Base-by-base conservation (phyloP, 768 basidiomycete species). In the Serpula lacrymans region DNA sequence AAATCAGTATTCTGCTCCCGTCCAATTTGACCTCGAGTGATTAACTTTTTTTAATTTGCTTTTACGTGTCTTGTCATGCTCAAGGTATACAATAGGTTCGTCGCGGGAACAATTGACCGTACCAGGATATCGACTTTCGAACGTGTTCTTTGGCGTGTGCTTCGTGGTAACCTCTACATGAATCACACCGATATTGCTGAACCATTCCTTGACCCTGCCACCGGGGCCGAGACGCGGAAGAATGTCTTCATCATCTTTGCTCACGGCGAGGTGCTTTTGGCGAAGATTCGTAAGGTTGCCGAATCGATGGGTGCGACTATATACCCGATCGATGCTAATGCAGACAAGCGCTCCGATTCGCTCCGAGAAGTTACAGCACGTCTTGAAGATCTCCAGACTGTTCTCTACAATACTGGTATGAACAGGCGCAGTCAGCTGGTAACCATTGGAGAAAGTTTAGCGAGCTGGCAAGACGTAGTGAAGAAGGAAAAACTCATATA, bases 231-330 rank as follows among this genome's bases (percentile, higher is more conserved):
- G 68, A 88, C 87, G 16, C 80, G 88, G 70, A 99, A 98, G 77
- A 93, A 97, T 54, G 96, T 98, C 28, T 99, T 99, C 71, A 95
- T 99, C 68, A 98, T 99, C 58, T 99, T 99, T 53, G 96, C 96
- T 0, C 94, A 99, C 52, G 96, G 96, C 13, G 84, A 89, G 27
- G 82, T 86, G 14, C 71, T 98, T 16, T 80, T 99, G 21, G 77
- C 89, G 48, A 99, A 98, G 75, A 97, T 99, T 57, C 88, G 94
- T 59, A 97, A 93, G 63, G 88, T 99, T 39, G 88, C 94, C 20
- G 95, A 97, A 65, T 95, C 92, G n/a, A 97, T 98, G 87, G 94
- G 96, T 26, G 96, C 86, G 3, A 97, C 92, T 0, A 70, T 98
- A 41, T 98, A 95, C 66, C 91, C 93, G 27, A 96, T 99, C 58